A percentile compares a stretch with the other conserved stretches of the same genome.
Evolutionary conservation across 2,329 filamentous ascomycete genomes (phyloP).

Genomic region (Fusarium annulatum): DNA sequence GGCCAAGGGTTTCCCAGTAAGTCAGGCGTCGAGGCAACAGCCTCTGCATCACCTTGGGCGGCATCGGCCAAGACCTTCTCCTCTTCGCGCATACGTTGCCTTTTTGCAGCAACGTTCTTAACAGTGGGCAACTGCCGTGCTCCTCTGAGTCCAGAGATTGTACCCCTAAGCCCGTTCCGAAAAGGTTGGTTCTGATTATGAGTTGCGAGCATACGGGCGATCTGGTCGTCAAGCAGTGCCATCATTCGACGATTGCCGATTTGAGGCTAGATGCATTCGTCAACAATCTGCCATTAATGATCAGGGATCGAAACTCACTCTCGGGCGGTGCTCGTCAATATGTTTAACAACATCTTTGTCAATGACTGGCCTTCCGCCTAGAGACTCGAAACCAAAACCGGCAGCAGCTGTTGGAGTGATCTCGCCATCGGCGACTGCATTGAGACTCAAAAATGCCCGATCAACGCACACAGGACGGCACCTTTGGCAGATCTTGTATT

Average conservation of each 20-base stretch:
- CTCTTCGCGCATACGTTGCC: not conserved
- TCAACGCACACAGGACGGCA: constrained; percentile 59
- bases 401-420: constrained; percentile 60
- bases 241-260: constrained; percentile 35
- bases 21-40: not conserved
- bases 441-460: constrained; percentile 61
- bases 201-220: constrained; percentile 31
- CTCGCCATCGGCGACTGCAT: constrained; percentile 62
- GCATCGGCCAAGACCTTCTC: not conserved
- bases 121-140: constrained; percentile 13
- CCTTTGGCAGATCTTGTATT: constrained; percentile 60
- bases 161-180: not conserved
- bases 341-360: constrained; percentile 53
- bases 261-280: not conserved
- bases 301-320: constrained; percentile 45
- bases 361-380: constrained; percentile 56
- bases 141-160: not conserved
- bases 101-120: constrained; percentile 3
- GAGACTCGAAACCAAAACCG: constrained; percentile 64
- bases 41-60: not conserved
- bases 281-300: not conserved
- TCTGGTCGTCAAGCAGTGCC: constrained; percentile 45
- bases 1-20: constrained; percentile 13
- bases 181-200: not conserved
- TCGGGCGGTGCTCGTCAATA: constrained; percentile 54